Percentiles rank a stretch among this genome's conserved stretches.
Conservation (phyloP, 805 yeast species). For the Barnettozyma wickerhamii region DNA sequence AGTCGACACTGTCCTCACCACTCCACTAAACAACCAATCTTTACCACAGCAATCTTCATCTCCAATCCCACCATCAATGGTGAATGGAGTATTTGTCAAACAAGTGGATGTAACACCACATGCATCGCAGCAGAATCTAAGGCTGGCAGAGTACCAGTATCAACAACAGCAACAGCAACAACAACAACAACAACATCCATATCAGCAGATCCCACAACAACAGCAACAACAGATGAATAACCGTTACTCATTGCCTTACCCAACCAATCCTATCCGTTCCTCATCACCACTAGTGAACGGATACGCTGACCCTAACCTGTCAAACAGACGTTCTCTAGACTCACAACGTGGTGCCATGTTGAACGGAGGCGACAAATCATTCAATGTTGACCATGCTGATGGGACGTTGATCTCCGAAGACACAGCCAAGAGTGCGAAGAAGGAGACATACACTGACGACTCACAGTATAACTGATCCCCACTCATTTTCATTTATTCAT, state of each 20-base stretch:
- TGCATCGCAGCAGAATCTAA: constrained; percentile 7
- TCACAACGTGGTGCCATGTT: constrained; percentile 7
- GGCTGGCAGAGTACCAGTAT: constrained; percentile 12
- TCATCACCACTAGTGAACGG: constrained; percentile 3
- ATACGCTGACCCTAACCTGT: constrained; percentile 1
- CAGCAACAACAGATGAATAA: constrained; percentile 11
- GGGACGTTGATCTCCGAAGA: constrained; percentile 22
- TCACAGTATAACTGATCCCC: neutral
- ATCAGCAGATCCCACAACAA: constrained; percentile 1
- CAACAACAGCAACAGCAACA: constrained; percentile 13
- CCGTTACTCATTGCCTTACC: constrained; percentile 12
- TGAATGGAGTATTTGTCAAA: constrained; percentile 21
- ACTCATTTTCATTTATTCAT: neutral
- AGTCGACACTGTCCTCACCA: constrained; percentile 23
- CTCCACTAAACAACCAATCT: constrained; percentile 20
- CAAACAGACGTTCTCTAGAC: constrained; percentile 7
- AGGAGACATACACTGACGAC: constrained; percentile 22
- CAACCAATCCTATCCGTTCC: constrained; percentile 4
- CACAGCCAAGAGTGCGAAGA: constrained; percentile 17
- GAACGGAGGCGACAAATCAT: neutral
- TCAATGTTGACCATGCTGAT: constrained; percentile 12
- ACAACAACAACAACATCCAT: constrained; percentile 11
- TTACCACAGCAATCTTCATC: constrained; percentile 20
- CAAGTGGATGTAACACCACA: constrained; percentile 17
- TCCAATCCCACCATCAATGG: constrained; percentile 17